Percentiles rank a stretch among this genome's conserved stretches.
phyloP scores from a whole-genome alignment of 2,329 filamentous ascomycete genomes.

The Reticulascus tulasneorum region DNA sequence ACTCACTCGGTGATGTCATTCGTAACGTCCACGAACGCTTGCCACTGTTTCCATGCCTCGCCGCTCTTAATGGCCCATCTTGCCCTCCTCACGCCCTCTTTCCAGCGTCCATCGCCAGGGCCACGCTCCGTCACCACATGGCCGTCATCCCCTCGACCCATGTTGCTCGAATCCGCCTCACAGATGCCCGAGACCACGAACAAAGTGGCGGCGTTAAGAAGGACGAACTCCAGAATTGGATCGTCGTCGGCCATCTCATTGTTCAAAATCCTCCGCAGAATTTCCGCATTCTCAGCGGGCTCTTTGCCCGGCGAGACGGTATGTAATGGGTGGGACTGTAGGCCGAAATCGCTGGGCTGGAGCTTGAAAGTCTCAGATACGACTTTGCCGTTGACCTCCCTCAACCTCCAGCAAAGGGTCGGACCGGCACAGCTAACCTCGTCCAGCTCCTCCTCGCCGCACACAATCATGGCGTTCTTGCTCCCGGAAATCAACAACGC shows the following conservation, averaged over 20 bases:
- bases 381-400: slow-evolving; percentile 31
- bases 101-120: slow-evolving; percentile 86
- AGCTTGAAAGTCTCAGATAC: slow-evolving; percentile 74
- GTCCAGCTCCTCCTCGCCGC: slow-evolving; percentile 90
- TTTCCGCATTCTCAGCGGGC: slow-evolving; percentile 81
- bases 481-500: slow-evolving; percentile 73
- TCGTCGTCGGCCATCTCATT: slow-evolving; percentile 71
- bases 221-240: slow-evolving; percentile 86
- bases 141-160: slow-evolving; percentile 78
- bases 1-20: slow-evolving; percentile 45
- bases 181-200: slow-evolving; percentile 83
- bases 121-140: slow-evolving; percentile 77
- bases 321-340: slow-evolving; percentile 67
- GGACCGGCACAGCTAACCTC: slow-evolving; percentile 89
- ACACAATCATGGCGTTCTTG: slow-evolving; percentile 84
- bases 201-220: slow-evolving; percentile 88
- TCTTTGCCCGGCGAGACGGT: slow-evolving; percentile 82
- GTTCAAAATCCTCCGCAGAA: slow-evolving; percentile 71
- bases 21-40: slow-evolving; percentile 77
- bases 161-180: slow-evolving; percentile 73
- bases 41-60: slow-evolving; percentile 78
- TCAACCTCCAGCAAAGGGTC: slow-evolving; percentile 84
- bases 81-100: slow-evolving; percentile 84
- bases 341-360: slow-evolving; percentile 80
- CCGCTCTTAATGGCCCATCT: slow-evolving; percentile 86